Base-by-base conservation (phyloP, 2,329 filamentous ascomycete genomes). In the Cercospora sp. region DNA sequence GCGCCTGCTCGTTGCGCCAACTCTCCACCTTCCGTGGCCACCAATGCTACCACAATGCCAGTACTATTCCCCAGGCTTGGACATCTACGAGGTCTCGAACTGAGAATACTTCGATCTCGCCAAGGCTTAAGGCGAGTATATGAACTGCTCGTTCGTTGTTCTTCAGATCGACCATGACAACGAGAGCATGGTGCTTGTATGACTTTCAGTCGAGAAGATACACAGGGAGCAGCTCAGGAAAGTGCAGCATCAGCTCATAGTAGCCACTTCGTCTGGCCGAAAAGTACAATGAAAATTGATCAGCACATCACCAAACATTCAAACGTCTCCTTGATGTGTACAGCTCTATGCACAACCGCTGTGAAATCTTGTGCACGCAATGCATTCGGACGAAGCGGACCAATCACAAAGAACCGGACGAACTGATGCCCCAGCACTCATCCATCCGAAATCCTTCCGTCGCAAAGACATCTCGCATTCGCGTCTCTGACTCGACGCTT, bases 401-500 rank as follows among this genome's bases (percentile, higher is more conserved):
- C 55, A 59, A 34, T 59, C 55, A 59, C 18, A 21, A 3, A n/a
- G 2, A 32, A 59, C 26, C 55, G 55, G 28, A 59, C 30, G n/a
- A 59, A 59, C 16, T 58, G 16, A 58, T 58, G 28, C 21, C 49
- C 6, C 32, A 32, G 16, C 32, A 24, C 24, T 13, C 18, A 57
- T 57, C 53, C 24, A 18, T 30, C 55, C n/a, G 30, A 37, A 12
- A 59, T 59, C 55, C 30, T 24, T 24, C 55, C 55, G 55, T 32
- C 28, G 55, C 49, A 55, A 55, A 28, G 49, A 55, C 24, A 55
- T 55, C 55, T 59, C 55, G 55, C 55, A 59, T 37, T 59, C 55
- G 55, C 55, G 49, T 55, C 49, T 53, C 49, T 55, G 49, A 55
- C 12, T 55, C 24, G 21, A 55, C n/a, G 49, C 49, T 26, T 55